Percentiles rank a stretch among this genome's conserved stretches.
Evolutionary conservation across 2,329 filamentous ascomycete genomes (phyloP).

Genomic region (Trichoderma pleuroti): DNA sequence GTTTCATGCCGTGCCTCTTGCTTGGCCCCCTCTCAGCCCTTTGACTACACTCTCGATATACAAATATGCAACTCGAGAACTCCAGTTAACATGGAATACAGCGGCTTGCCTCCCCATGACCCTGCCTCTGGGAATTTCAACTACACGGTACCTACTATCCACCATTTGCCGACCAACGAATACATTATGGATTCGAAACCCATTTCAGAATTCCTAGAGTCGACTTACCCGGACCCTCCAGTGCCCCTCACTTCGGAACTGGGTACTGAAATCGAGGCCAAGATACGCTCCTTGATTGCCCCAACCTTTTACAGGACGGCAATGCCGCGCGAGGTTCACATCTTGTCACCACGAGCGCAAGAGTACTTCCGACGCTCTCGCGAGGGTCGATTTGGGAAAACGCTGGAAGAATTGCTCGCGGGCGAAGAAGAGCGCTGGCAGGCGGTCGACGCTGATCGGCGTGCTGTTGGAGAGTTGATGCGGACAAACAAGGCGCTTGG

Average conservation of each 20-base stretch:
- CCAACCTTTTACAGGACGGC: background rate
- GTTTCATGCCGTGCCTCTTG: background rate
- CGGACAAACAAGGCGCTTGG: background rate
- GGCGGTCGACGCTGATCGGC: background rate
- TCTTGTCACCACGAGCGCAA: background rate
- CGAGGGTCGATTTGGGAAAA: background rate
- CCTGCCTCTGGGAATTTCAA: background rate
- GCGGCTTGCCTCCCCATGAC: background rate
- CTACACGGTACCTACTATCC: constrained; percentile 7
- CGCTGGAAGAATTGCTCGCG: background rate
- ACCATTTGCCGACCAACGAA: background rate
- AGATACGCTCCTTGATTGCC: background rate
- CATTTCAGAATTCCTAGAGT: background rate
- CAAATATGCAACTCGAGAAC: background rate
- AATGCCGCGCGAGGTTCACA: background rate
- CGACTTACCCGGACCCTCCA: background rate
- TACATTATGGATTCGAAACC: constrained; percentile 4
- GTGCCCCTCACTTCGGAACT: constrained; percentile 1
- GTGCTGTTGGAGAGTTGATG: background rate
- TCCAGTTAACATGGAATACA: background rate
- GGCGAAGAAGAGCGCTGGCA: background rate
- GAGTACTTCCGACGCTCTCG: background rate
- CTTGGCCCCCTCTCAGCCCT: rapidly evolving
- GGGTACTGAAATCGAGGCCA: background rate
- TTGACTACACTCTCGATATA: too few species aligned